Base-by-base conservation (phyloP, 208 protist species). In the Trypanosoma melophagium region DNA sequence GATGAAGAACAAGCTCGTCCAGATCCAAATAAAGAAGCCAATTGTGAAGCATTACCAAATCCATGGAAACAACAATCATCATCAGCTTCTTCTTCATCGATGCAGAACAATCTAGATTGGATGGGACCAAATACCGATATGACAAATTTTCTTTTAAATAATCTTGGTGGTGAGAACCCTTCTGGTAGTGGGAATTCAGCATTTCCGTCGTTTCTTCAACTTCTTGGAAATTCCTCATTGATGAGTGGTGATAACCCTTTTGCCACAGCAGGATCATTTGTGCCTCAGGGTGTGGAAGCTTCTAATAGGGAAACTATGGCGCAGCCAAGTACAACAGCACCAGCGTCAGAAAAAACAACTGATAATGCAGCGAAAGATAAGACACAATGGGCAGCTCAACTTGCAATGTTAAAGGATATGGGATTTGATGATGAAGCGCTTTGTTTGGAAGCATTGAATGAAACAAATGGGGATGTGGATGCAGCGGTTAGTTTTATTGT, bases 341-440 rank as follows among this genome's bases (percentile, higher is more conserved):
- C 42, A 12, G 25, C 35, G 22, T 44, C 19, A 24, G 55, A 16
- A 4, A 41, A 41, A 60, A n/a, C n/a, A 17, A 14, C 1, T 21
- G 14, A 17, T 40, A 28, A 44, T 16, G 14, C n/a, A 14, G 1
- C 17, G n/a, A 19, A 16, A 16, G 67, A 60, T 62, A n/a, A 47
- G 9, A 25, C 21, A 25, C 56, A 52, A 16, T 77, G 64, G 64
- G 44, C 66, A 5, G 13, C 50, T 16, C 68, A 87, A 61, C 35
- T 87, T 25, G 45, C 31, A 7, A 45, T 71, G 12, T 55, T 92
- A 17, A 71, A 64, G 14, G 84, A 89, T n/a, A 92, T 96, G 85
- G 90, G 90, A 2, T 96, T 96, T 66, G 81, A 91, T 25, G 79
- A 93, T 62, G 83, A 87, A 41, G 57, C 50, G 10, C 31, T 87